These are phyloP conservation scores for Sporothrix protearum DNA, from an alignment of 2,329 filamentous ascomycete genomes.

Conservation along the genomic window DNA sequence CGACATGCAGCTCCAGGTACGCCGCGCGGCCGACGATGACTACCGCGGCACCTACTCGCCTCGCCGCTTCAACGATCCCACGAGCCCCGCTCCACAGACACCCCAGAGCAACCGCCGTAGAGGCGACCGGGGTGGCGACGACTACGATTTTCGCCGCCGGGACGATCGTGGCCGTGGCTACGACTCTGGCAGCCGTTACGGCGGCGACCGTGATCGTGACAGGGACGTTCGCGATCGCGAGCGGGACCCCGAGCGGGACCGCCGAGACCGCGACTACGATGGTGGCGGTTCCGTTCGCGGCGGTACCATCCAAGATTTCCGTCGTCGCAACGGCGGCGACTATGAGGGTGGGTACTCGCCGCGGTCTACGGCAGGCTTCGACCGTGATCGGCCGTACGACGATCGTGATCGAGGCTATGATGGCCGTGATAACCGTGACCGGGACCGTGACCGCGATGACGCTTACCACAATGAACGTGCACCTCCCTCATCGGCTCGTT, in stretches of 20 bases:
- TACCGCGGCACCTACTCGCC: neutral
- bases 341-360: constrained; percentile 2
- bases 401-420: neutral
- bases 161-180: neutral
- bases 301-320: neutral
- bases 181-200: neutral
- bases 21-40: neutral
- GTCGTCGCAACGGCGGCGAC: neutral
- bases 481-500: constrained; percentile 4
- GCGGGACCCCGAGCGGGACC: neutral
- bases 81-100: neutral
- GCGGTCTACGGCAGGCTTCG: neutral
- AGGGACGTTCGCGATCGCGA: neutral
- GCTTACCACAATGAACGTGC: neutral
- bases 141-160: neutral
- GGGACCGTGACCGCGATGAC: neutral
- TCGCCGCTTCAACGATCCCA: neutral
- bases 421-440: neutral
- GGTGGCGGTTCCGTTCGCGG: neutral
- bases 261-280: constrained; percentile 5
- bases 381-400: neutral
- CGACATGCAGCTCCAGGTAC: neutral
- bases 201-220: neutral
- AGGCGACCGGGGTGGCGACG: neutral
- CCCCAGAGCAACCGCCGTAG: constrained; percentile 2